Conservation (phyloP, 805 yeast genomes). For the Cyberlindnera amylophila region DNA sequence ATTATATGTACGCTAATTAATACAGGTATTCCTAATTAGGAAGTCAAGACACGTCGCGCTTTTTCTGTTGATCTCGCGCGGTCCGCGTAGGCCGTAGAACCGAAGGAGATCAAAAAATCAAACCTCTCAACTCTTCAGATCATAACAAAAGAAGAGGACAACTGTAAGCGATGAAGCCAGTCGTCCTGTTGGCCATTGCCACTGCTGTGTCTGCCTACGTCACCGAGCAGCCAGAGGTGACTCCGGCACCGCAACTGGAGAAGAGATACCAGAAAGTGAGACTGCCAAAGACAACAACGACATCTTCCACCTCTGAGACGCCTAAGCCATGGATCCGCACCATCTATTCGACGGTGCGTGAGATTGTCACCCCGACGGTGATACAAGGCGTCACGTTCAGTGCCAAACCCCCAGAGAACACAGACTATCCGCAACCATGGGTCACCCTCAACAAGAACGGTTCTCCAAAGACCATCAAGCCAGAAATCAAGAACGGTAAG, state of each 20-base stretch:
- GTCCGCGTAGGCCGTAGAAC: conserved; percentile 5
- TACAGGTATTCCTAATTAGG: conserved; percentile 1
- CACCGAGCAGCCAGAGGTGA: conserved; percentile 6
- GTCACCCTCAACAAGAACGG: conserved; percentile 74
- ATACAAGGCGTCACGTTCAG: conserved; percentile 53
- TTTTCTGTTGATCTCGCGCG: not conserved
- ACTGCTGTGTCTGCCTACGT: conserved; percentile 2
- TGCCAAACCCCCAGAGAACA: conserved; percentile 41
- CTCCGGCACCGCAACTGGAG: conserved; percentile 12
- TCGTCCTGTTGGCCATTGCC: not conserved
- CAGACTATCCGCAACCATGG: conserved; percentile 78
- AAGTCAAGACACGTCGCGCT: not conserved
- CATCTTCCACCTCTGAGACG: conserved; percentile 32
- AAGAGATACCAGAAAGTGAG: conserved; percentile 31
- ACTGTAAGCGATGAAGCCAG: conserved; percentile 4
- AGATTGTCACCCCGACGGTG: conserved; percentile 68
- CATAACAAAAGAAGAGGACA: too few species aligned
- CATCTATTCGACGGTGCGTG: conserved; percentile 49
- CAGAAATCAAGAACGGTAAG: conserved; percentile 69
- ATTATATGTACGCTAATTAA: conserved; percentile 1
- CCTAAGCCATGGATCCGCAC: conserved; percentile 75
- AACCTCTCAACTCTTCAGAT: too few species aligned
- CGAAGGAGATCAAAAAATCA: not conserved
- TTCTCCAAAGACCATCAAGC: conserved; percentile 71
- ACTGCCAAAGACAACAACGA: conserved; percentile 20